phyloP scores from a whole-genome alignment of 2,329 filamentous ascomycete species.

The Leptographium radiaticola region DNA sequence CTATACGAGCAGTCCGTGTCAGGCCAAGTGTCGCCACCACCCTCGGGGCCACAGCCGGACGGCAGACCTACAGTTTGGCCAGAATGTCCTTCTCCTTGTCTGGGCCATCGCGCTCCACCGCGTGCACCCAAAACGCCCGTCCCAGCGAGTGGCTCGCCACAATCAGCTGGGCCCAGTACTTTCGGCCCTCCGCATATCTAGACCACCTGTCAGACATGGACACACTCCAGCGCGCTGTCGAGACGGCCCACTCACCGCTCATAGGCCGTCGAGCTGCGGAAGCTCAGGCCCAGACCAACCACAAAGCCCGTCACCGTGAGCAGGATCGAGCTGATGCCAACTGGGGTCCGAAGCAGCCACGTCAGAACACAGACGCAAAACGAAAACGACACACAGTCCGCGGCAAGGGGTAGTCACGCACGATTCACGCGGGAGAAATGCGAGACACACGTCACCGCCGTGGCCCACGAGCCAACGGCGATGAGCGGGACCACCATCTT shows the following conservation, averaged over 20 bases:
- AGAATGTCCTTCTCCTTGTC: conserved; percentile 50
- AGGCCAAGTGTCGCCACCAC: too few species aligned
- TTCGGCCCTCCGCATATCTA: conserved; percentile 38
- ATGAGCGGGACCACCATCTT: conserved; percentile 61
- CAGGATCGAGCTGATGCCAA: conserved; percentile 53
- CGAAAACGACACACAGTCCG: not conserved
- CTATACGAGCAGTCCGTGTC: conserved; percentile 7
- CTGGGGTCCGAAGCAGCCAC: conserved; percentile 16
- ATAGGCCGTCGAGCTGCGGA: conserved; percentile 67
- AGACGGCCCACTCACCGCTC: conserved; percentile 37
- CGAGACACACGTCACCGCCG: conserved; percentile 38
- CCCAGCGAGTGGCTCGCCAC: conserved; percentile 54
- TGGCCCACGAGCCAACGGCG: conserved; percentile 52
- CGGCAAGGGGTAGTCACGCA: not conserved
- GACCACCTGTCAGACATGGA: not conserved
- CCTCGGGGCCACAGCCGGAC: not conserved
- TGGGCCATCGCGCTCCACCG: conserved; percentile 45
- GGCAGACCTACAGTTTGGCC: conserved; percentile 37
- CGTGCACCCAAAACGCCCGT: conserved; percentile 74
- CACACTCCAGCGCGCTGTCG: too few species aligned
- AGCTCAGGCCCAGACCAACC: conserved; percentile 63
- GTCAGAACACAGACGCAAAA: not conserved
- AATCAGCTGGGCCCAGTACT: conserved; percentile 44
- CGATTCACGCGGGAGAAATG: conserved; percentile 14
- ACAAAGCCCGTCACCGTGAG: conserved; percentile 78